Evolutionary conservation across 1,284 basidiomycete genomes (phyloP).

Genomic region (Peniophora sp.): DNA sequence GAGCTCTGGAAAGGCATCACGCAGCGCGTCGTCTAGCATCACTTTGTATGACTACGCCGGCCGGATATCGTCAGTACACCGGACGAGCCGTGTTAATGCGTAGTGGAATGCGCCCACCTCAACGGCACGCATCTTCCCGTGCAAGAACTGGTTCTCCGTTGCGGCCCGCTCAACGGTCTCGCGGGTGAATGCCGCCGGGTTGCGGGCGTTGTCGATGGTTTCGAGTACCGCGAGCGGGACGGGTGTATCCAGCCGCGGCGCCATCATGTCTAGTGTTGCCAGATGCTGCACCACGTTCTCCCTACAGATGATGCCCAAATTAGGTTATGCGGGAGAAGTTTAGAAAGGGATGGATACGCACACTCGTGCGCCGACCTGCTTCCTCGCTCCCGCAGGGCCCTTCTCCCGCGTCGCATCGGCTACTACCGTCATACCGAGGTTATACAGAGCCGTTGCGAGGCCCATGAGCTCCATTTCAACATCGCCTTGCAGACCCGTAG

Average conservation of each 20-base stretch:
- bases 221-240: conserved; percentile 65
- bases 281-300: conserved; percentile 67
- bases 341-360: conserved; percentile 25
- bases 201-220: conserved; percentile 71
- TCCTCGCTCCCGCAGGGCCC: conserved; percentile 55
- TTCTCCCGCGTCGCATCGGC: conserved; percentile 72
- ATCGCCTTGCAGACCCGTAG: conserved; percentile 60
- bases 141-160: conserved; percentile 84
- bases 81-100: not conserved
- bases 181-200: conserved; percentile 72
- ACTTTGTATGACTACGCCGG: conserved; percentile 43
- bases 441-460: conserved; percentile 67
- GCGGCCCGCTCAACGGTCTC: conserved; percentile 72
- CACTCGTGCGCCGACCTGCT: conserved; percentile 65
- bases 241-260: conserved; percentile 49
- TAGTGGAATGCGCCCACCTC: conserved; percentile 35
- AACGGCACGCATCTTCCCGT: conserved; percentile 76
- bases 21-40: conserved; percentile 48
- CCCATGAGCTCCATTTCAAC: conserved; percentile 67
- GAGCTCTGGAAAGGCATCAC: conserved; percentile 55
- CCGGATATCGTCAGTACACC: conserved; percentile 1
- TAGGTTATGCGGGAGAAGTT: not conserved
- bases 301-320: conserved; percentile 23
- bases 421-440: conserved; percentile 70
- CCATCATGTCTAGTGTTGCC: conserved; percentile 54